A percentile compares a stretch with the other conserved stretches of the same genome.
These are phyloP conservation scores for Neurospora sp. DNA, from an alignment of 495 filamentous ascomycete species.

Conservation along the genomic window DNA sequence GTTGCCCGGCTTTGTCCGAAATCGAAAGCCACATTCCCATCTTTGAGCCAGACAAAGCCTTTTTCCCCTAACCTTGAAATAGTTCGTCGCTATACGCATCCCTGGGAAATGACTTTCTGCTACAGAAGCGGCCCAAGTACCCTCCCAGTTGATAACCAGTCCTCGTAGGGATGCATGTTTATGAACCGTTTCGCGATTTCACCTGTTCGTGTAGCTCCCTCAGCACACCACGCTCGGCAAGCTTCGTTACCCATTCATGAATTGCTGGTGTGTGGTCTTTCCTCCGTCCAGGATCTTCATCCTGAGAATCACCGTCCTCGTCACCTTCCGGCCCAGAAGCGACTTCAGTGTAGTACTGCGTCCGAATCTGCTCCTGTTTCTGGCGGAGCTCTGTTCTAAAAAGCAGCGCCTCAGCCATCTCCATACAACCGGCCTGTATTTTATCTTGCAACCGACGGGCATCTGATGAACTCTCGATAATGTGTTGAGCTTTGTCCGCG, in stretches of 20 bases:
- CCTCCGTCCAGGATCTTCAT: constrained; percentile 21
- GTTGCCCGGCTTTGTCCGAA: background rate
- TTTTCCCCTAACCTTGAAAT: background rate
- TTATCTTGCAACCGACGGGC: background rate
- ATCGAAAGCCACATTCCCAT: background rate
- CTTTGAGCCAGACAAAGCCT: background rate
- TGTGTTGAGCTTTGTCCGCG: background rate
- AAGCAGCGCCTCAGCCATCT: constrained; percentile 6
- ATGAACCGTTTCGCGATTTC: background rate
- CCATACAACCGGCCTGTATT: constrained; percentile 2
- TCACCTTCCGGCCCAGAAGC: background rate
- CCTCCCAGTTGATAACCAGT: background rate
- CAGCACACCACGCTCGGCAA: constrained; percentile 32
- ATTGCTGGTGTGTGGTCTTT: constrained; percentile 32
- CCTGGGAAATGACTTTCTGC: background rate
- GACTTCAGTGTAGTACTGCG: constrained; percentile 16
- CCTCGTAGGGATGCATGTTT: background rate
- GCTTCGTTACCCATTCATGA: constrained; percentile 32
- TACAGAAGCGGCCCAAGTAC: background rate
- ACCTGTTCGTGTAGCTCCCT: constrained; percentile 19
- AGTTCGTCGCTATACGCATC: background rate
- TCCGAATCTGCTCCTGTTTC: constrained; percentile 17
- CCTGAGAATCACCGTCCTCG: constrained; percentile 13
- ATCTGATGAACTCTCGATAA: constrained; percentile 3
- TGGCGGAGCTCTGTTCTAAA: constrained; percentile 8